phyloP scores from a whole-genome alignment of 352 stramenopile species.

The Globisporangium nodosum region DNA sequence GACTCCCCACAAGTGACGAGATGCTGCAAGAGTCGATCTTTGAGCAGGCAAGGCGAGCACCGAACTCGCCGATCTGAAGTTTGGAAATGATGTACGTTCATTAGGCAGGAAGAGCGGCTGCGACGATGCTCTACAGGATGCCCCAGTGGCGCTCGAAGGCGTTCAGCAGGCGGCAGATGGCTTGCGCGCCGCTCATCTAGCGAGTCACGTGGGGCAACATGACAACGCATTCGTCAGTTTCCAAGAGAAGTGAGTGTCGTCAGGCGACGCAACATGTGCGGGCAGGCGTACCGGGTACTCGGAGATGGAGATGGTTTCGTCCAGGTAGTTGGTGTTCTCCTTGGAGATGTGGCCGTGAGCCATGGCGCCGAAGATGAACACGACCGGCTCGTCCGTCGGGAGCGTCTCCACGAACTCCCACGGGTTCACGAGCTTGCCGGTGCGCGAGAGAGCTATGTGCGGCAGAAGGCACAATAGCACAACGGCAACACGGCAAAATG shows the following conservation, averaged over 20 bases:
- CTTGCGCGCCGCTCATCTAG: slow-evolving; percentile 93
- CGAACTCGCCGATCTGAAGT: slow-evolving; percentile 26
- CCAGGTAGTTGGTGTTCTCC: slow-evolving; percentile 97
- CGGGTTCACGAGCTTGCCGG: slow-evolving; percentile 93
- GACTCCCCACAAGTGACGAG: slow-evolving; percentile 90
- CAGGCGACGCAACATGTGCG: neutral
- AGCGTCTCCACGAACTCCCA: slow-evolving; percentile 92
- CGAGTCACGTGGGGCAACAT: neutral
- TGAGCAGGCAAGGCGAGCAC: slow-evolving; percentile 86
- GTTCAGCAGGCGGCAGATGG: slow-evolving; percentile 95
- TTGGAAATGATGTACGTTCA: neutral
- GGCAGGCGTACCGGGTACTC: slow-evolving; percentile 89
- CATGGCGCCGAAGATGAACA: slow-evolving; percentile 98
- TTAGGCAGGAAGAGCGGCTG: neutral
- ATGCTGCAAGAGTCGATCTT: slow-evolving; percentile 90
- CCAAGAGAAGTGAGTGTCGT: neutral
- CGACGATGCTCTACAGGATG: slow-evolving; percentile 89
- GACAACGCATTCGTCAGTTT: neutral
- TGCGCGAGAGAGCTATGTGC: slow-evolving; percentile 84
- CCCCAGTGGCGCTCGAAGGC: slow-evolving; percentile 98
- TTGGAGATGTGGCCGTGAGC: slow-evolving; percentile 94
- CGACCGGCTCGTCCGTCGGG: slow-evolving; percentile 89
- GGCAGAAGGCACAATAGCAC: neutral
- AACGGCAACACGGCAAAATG: neutral
- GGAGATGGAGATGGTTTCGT: slow-evolving; percentile 96